A percentile compares a stretch with the other conserved stretches of the same genome.
Conservation (phyloP, 805 yeast genomes). For the Metschnikowia cubensis region DNA sequence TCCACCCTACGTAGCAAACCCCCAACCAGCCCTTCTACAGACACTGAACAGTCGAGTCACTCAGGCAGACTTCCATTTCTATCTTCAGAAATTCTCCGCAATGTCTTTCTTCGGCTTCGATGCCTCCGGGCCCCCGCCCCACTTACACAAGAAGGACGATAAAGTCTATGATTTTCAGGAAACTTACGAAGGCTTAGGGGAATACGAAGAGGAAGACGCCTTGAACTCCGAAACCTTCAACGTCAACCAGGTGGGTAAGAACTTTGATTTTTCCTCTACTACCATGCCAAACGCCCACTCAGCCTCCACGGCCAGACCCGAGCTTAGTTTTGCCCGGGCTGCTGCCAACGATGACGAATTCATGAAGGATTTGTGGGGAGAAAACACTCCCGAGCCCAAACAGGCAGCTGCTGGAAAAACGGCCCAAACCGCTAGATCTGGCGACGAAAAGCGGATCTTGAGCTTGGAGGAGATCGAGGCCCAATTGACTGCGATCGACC, state of each 20-base stretch:
- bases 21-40: neutral
- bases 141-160: conserved; percentile 14
- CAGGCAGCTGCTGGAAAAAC: conserved; percentile 19
- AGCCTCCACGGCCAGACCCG: conserved; percentile 21
- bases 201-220: conserved; percentile 68
- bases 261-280: conserved; percentile 58
- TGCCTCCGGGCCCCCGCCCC: conserved; percentile 38
- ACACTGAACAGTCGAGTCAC: neutral
- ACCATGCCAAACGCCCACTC: conserved; percentile 13
- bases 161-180: conserved; percentile 73
- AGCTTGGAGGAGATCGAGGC: conserved; percentile 87
- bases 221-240: conserved; percentile 82
- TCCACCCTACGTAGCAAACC: neutral
- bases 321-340: conserved; percentile 40
- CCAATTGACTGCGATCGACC: conserved; percentile 51
- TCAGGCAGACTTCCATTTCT: neutral
- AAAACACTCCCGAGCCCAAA: conserved; percentile 27
- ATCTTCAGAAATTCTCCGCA: neutral
- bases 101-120: conserved; percentile 73
- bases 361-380: conserved; percentile 45
- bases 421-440: conserved; percentile 27
- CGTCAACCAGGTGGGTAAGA: conserved; percentile 48
- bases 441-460: conserved; percentile 45
- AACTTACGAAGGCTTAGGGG: conserved; percentile 76
- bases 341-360: conserved; percentile 41